These are phyloP conservation scores for Neurospora pannonica DNA, from an alignment of 495 filamentous ascomycete genomes.

Conservation along the genomic window DNA sequence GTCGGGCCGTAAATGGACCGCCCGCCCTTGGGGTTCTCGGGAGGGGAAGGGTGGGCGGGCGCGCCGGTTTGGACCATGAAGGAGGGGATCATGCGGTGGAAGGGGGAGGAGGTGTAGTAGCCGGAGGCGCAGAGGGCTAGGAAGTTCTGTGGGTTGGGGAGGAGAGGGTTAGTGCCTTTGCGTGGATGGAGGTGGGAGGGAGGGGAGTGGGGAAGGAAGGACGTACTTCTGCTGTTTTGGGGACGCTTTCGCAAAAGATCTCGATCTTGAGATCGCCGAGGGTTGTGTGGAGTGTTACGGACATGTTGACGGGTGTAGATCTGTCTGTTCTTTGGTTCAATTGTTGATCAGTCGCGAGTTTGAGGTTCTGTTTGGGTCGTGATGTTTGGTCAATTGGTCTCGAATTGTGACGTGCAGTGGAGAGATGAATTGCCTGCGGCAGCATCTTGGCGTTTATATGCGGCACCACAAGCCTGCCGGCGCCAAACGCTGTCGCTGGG, in stretches of 20 bases:
- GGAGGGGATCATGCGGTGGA: conserved; percentile 79
- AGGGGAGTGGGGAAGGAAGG: conserved; percentile 49
- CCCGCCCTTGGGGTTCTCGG: conserved; percentile 62
- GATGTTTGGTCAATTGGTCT: neutral
- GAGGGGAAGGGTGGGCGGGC: conserved; percentile 50
- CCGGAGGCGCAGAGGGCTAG: conserved; percentile 85
- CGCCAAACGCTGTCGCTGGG: neutral
- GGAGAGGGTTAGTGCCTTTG: neutral
- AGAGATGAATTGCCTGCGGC: neutral
- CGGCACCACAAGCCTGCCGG: neutral
- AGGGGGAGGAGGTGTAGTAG: conserved; percentile 80
- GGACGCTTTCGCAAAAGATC: conserved; percentile 89
- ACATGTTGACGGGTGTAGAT: conserved; percentile 32
- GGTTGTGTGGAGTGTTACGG: conserved; percentile 74
- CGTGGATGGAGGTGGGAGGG: conserved; percentile 44
- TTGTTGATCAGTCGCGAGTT: neutral
- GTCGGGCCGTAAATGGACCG: conserved; percentile 74
- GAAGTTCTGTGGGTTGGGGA: conserved; percentile 66
- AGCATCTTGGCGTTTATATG: neutral
- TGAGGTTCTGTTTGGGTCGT: neutral
- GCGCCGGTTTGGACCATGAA: conserved; percentile 94
- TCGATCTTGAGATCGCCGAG: conserved; percentile 91
- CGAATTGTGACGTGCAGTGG: neutral
- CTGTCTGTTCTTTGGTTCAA: neutral
- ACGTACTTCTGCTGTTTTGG: conserved; percentile 71